Evolutionary conservation across 1,139 yeast species (phyloP), one percentile per base, ranked within the genome.

Genomic region (Candida pseudoviswanathii): DNA sequence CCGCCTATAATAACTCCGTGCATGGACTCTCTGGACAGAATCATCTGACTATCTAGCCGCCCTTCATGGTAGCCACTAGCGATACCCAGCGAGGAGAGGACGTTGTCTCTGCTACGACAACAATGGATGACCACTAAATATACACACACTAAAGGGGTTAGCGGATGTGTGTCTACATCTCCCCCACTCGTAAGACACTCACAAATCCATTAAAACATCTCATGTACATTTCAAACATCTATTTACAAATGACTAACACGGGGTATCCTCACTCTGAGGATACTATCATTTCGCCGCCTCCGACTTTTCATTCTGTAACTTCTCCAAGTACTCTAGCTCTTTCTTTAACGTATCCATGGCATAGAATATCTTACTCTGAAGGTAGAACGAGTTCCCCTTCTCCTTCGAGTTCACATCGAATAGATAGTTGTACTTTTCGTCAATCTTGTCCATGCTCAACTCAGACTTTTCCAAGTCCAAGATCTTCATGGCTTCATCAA

Each of bases 401-500:
- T 91, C 97, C 67, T 90, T 90, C 39, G 95, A 83, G 71, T 94
- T 94, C 54, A 90, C 89, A 43, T 87, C 90, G 60, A 92, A 94
- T 58, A 94, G 71, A 61, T 90, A 90, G 54, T 86, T 82, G 71
- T 88, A 94, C 65, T 89, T 87, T 60, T 83, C 82, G 57, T 88
- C 84, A 41, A 92, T 76, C 56, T 81, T 82, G 22, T 84, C 94
- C 51, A 80, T 54, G 21, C 77, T 68, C 59, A 84, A 68, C 54
- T 82, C 82, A 59, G 70, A 69, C 52, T 71, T 75, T 48, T 87
- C 96, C 53, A 94, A 75, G 61, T 92, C 95, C 59, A 94, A 77
- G 60, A 94, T 92, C 74, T 92, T 92, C 63, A 90, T 84, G 11
- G 98, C 92, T 71, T 94, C 99, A 57, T 88, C 96, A 41, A 89